A percentile compares a stretch with the other conserved stretches of the same genome.
phyloP scores from a whole-genome alignment of 345 rosid genomes.

The Erodium maritimum region DNA sequence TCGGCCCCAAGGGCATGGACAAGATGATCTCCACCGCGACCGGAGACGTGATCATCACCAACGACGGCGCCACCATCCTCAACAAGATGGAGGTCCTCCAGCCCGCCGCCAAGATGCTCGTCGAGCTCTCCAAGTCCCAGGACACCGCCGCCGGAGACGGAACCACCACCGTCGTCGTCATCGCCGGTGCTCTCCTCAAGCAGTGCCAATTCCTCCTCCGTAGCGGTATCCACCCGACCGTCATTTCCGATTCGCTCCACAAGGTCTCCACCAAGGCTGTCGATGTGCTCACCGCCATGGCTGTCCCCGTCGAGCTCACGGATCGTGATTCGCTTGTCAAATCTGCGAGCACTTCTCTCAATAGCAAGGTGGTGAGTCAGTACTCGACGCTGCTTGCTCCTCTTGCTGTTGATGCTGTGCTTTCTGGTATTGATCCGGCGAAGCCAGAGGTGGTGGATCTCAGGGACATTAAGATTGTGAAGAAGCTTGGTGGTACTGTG shows the following conservation, averaged over 20 bases:
- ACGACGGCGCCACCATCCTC: slow-evolving; percentile 96
- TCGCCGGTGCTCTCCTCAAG: slow-evolving; percentile 82
- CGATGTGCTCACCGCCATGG: slow-evolving; percentile 84
- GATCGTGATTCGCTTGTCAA: slow-evolving; percentile 76
- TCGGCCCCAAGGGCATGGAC: slow-evolving; percentile 99
- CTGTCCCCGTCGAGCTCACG: slow-evolving; percentile 77
- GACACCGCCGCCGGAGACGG: slow-evolving; percentile 96
- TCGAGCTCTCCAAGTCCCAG: slow-evolving; percentile 89
- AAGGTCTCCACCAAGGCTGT: slow-evolving; percentile 58
- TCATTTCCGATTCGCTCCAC: slow-evolving; percentile 86
- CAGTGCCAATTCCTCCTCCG: slow-evolving; percentile 59
- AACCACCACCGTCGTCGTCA: slow-evolving; percentile 88
- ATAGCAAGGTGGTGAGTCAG: slow-evolving; percentile 95
- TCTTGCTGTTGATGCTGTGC: slow-evolving; percentile 80
- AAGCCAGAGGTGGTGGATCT: slow-evolving; percentile 78
- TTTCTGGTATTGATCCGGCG: slow-evolving; percentile 66
- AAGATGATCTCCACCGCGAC: slow-evolving; percentile 87
- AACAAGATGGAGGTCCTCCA: slow-evolving; percentile 95
- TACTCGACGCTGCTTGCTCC: slow-evolving; percentile 90
- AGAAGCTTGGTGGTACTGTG: slow-evolving; percentile 98
- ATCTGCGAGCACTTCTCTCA: slow-evolving; percentile 81
- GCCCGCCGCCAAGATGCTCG: slow-evolving; percentile 98
- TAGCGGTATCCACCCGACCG: slow-evolving; percentile 88
- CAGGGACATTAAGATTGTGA: slow-evolving; percentile 87
- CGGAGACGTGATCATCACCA: slow-evolving; percentile 94